Conservation (phyloP, 805 yeast species). For the Wickerhamiella nectarea region DNA sequence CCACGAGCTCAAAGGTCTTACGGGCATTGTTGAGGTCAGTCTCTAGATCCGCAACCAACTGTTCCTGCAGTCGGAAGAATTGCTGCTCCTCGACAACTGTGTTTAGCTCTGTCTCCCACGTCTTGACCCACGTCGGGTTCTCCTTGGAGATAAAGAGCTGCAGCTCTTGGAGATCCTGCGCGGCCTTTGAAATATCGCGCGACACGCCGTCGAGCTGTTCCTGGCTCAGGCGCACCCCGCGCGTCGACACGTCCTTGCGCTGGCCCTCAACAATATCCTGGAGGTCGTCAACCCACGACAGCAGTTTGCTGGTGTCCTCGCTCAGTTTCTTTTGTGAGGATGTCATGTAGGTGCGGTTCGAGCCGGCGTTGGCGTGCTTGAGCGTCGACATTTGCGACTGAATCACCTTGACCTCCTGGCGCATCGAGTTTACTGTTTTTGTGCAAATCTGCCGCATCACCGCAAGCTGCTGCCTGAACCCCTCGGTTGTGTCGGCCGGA, state of each 20-base stretch:
- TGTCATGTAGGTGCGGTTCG: constrained; percentile 48
- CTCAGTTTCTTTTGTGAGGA: constrained; percentile 60
- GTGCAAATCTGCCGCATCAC: constrained; percentile 44
- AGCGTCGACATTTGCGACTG: constrained; percentile 37
- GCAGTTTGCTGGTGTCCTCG: constrained; percentile 56
- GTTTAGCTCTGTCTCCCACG: constrained; percentile 86
- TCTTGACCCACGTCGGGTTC: constrained; percentile 72
- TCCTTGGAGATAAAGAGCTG: constrained; percentile 51
- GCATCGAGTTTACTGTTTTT: constrained; percentile 32
- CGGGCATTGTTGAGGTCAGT: constrained; percentile 70
- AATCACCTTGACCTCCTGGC: constrained; percentile 33
- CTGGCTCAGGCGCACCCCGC: constrained; percentile 72
- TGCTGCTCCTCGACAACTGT: constrained; percentile 90
- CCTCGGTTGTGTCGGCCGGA: constrained; percentile 10
- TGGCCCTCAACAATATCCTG: constrained; percentile 85
- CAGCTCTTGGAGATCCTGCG: constrained; percentile 38
- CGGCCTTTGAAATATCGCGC: constrained; percentile 51
- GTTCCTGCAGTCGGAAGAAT: constrained; percentile 79
- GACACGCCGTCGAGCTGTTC: constrained; percentile 55
- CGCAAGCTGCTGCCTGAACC: constrained; percentile 43
- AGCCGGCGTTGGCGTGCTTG: constrained; percentile 27
- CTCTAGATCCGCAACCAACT: constrained; percentile 58
- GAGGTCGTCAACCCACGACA: constrained; percentile 75
- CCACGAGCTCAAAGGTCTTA: constrained; percentile 72
- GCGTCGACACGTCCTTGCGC: constrained; percentile 78